phyloP scores from a whole-genome alignment of 495 filamentous ascomycete species.

The Xylaria castorea region DNA sequence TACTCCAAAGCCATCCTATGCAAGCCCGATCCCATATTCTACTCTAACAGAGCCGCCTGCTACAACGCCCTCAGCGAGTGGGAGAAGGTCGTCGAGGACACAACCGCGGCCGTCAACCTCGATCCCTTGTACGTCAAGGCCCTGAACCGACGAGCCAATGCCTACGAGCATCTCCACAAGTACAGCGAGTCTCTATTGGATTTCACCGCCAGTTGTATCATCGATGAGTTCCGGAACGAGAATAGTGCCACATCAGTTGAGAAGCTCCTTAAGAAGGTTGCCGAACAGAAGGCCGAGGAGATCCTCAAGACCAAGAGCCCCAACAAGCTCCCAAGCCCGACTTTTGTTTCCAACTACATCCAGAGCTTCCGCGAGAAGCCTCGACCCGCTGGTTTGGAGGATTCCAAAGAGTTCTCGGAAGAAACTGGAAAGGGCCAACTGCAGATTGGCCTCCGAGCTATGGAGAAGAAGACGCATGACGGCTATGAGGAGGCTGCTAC shows the following conservation, averaged over 20 bases:
- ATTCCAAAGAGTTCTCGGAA: slow-evolving; percentile 74
- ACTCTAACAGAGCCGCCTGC: slow-evolving; percentile 97
- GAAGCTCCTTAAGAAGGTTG: slow-evolving; percentile 93
- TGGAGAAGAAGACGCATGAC: slow-evolving; percentile 84
- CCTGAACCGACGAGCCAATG: slow-evolving; percentile 91
- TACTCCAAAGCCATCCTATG: slow-evolving; percentile 96
- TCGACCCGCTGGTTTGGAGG: slow-evolving; percentile 82
- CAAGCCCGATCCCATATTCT: slow-evolving; percentile 97
- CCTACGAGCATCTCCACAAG: slow-evolving; percentile 89
- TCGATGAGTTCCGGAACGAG: slow-evolving; percentile 93
- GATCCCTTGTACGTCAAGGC: slow-evolving; percentile 98
- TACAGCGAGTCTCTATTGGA: slow-evolving; percentile 96
- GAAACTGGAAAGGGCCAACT: slow-evolving; percentile 84
- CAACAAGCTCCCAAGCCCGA: slow-evolving; percentile 84
- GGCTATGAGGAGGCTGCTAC: slow-evolving; percentile 85
- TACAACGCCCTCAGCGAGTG: slow-evolving; percentile 90
- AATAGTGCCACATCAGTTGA: slow-evolving; percentile 87
- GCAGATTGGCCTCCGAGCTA: slow-evolving; percentile 76
- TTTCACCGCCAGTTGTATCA: slow-evolving; percentile 98
- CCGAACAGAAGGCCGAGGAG: slow-evolving; percentile 86
- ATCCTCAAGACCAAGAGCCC: slow-evolving; percentile 74
- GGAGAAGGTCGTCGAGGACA: slow-evolving; percentile 97
- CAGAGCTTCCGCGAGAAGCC: slow-evolving; percentile 90
- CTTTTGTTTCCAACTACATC: slow-evolving; percentile 97
- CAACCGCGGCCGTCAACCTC: slow-evolving; percentile 88